These are phyloP conservation scores for Lachancea fermentati DNA, from an alignment of 805 yeast species.

Conservation along the genomic window DNA sequence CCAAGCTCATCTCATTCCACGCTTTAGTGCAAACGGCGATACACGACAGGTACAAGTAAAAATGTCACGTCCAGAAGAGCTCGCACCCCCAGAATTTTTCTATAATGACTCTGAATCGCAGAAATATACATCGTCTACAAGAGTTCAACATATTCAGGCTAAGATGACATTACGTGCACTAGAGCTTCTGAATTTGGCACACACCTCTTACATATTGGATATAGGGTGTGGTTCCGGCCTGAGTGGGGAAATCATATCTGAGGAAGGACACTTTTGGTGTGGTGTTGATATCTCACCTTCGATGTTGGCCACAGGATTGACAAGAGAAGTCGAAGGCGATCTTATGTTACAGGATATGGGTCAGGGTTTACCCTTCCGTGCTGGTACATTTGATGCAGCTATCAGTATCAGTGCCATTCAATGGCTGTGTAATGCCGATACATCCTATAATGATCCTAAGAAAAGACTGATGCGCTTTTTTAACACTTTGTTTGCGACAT, in stretches of 20 bases:
- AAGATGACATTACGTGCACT: constrained; percentile 93
- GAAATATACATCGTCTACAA: constrained; percentile 87
- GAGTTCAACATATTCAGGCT: constrained; percentile 98
- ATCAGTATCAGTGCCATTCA: constrained; percentile 92
- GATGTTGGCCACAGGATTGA: constrained; percentile 92
- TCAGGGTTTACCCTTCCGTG: constrained; percentile 86
- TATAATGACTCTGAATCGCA: constrained; percentile 86
- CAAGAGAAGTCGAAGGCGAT: constrained; percentile 91
- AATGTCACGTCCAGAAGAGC: constrained; percentile 94
- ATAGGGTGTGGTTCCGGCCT: constrained; percentile 97
- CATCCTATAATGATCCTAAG: constrained; percentile 75
- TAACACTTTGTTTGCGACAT: constrained; percentile 77
- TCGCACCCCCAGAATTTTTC: constrained; percentile 95
- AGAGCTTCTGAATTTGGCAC: constrained; percentile 73
- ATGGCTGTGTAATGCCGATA: constrained; percentile 97
- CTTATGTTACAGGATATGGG: constrained; percentile 90
- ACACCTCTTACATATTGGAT: constrained; percentile 68
- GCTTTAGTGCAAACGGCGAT: neutral
- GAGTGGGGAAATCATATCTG: constrained; percentile 87
- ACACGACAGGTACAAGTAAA: neutral
- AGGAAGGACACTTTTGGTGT: constrained; percentile 91
- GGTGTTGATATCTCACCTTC: constrained; percentile 96
- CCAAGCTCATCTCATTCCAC: constrained; percentile 2
- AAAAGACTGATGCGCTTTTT: constrained; percentile 75
- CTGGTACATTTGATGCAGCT: constrained; percentile 96